Base-by-base conservation (phyloP, 257 asterid genomes). In the Coffea canephora region DNA sequence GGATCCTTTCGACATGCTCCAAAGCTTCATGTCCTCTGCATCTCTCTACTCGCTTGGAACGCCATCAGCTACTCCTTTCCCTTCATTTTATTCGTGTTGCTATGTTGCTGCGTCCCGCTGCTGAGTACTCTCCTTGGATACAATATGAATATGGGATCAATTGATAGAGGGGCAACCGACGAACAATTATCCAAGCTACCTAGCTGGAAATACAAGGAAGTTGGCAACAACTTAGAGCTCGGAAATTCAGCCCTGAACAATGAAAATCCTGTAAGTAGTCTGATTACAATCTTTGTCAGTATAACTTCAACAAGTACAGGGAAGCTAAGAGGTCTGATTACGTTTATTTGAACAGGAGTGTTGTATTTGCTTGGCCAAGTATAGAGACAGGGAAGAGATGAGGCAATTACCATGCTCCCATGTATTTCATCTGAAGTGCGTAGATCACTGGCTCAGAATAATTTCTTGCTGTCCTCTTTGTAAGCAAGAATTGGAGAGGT, bases 401-500 rank as follows among this genome's bases (percentile, higher is more conserved):
- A 90, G 98, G 82, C 70, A 93, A 75, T 74, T 95, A 82, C 96
- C 97, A 77, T 95, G 99, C 82, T 84, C 86, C 23, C 99, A 95
- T 86, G 80, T 84, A 52, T 95, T 95, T 81, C 98, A 93, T 84
- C 91, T 91, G 10, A 88, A 89, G 69, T 95, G 99, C 79, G 98
- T 95, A 81, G 99, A 93, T 84, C 96, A 95, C 79, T 95, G 99
- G 99, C 96, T 95, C 82, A 90, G 81, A 90, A 95, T 95, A 21
- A 85, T 89, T 64, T 90, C 97, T 52, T 91, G 93, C 73, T 95
- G 99, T 78, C 92, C 90, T 69, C 89, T 89, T 3, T 89, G 92
- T 81, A 89, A 89, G 81, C 86, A 84, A 66, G 89, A 81, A 78
- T 18, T 89, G 61, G 82, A 82, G 73, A 84, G 84, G 66, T 89